Conservation (phyloP, 2,329 filamentous ascomycete species). For the Annulohypoxylon truncatum region DNA sequence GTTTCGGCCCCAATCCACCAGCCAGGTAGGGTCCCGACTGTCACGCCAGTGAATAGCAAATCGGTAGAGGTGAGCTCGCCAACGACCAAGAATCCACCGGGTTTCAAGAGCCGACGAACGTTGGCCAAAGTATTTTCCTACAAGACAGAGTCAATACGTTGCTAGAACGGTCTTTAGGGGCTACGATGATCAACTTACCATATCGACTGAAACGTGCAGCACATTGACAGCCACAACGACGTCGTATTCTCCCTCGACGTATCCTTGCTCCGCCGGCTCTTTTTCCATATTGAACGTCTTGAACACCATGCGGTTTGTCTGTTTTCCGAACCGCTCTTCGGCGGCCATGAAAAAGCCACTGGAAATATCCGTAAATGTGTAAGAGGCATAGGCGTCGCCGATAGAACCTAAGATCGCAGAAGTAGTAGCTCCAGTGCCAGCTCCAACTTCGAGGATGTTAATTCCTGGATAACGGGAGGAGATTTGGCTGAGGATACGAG, state of each 20-base stretch:
- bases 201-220: slow-evolving; percentile 37
- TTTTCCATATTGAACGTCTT: slow-evolving; percentile 48
- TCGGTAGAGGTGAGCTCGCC: background rate
- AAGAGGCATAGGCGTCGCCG: slow-evolving; percentile 49
- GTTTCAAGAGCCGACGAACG: slow-evolving; percentile 47
- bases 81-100: slow-evolving; percentile 52
- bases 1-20: slow-evolving; percentile 24
- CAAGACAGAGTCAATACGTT: slow-evolving; percentile 20
- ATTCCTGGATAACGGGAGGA: slow-evolving; percentile 55
- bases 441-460: slow-evolving; percentile 56
- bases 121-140: slow-evolving; percentile 37
- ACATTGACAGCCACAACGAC: slow-evolving; percentile 50
- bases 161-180: background rate
- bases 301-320: slow-evolving; percentile 48
- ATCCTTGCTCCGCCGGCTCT: slow-evolving; percentile 48
- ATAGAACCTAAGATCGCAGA: slow-evolving; percentile 50
- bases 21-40: slow-evolving; percentile 23
- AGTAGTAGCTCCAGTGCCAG: slow-evolving; percentile 58
- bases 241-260: slow-evolving; percentile 43
- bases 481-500: slow-evolving; percentile 48
- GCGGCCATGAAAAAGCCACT: slow-evolving; percentile 55
- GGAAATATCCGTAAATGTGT: slow-evolving; percentile 60
- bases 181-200: slow-evolving; percentile 25
- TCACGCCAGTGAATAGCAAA: slow-evolving; percentile 4
- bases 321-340: slow-evolving; percentile 46